Percentiles rank a stretch among this genome's conserved stretches.
These are phyloP conservation scores for Fusarium redolens DNA, from an alignment of 2,329 filamentous ascomycete species.

Conservation along the genomic window DNA sequence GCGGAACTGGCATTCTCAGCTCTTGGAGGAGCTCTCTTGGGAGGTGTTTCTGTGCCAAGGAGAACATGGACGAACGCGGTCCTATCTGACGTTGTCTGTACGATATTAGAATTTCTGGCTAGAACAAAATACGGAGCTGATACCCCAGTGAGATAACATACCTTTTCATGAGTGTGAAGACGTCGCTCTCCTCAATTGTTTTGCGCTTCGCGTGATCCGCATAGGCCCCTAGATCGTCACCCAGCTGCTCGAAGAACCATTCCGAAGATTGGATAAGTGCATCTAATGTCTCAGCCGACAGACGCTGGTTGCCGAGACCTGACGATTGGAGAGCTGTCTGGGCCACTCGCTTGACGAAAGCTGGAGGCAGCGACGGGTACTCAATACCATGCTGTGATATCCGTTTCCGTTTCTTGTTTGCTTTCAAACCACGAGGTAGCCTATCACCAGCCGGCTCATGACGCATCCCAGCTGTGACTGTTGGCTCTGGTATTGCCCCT, in stretches of 20 bases:
- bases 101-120: conserved; percentile 45
- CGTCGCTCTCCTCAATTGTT: conserved; percentile 86
- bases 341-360: conserved; percentile 79
- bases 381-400: conserved; percentile 78
- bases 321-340: conserved; percentile 77
- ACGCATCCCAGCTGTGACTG: conserved; percentile 1
- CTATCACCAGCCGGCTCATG: conserved; percentile 20
- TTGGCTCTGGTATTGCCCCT: conserved; percentile 17
- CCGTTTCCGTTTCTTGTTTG: conserved; percentile 54
- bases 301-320: conserved; percentile 72
- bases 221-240: conserved; percentile 83
- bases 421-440: conserved; percentile 30
- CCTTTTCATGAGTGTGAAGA: conserved; percentile 85
- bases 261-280: conserved; percentile 85
- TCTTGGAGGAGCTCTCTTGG: conserved; percentile 86
- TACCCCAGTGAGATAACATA: conserved; percentile 57
- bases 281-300: conserved; percentile 78
- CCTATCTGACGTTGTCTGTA: conserved; percentile 82
- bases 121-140: conserved; percentile 40
- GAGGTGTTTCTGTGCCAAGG: conserved; percentile 84
- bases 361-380: conserved; percentile 78
- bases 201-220: conserved; percentile 84
- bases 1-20: conserved; percentile 75
- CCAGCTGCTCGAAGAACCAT: conserved; percentile 91
- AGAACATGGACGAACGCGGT: conserved; percentile 79